Base-by-base conservation (phyloP, 352 stramenopile species). In the Albugo candida region DNA sequence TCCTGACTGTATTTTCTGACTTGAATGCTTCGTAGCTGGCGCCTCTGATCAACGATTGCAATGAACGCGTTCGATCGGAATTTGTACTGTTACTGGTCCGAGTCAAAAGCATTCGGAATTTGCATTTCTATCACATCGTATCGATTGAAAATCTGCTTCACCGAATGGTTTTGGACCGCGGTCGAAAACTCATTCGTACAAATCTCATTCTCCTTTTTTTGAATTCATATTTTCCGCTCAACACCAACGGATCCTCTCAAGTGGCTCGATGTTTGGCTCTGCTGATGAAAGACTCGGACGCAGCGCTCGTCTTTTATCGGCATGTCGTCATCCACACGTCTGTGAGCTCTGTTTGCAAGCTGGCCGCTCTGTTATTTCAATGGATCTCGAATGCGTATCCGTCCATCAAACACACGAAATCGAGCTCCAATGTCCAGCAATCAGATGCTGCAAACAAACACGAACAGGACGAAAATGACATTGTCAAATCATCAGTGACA, bases 121-220 rank as follows among this genome's bases (percentile, higher is more conserved):
- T 92, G 47, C 76, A 87, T 47, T 92, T 92, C 36, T 92, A 89
- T 61, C 74, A 92, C 18, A 65, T 92, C 19, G 79, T 87, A 20
- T 55, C 73, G 5, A 68, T 92, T 11, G 73, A 86, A 27, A 64
- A 86, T 39, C 58, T 87, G 17, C 63, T 92, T 21, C 64, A 67
- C 35, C 79, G 79, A 0, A 58, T 92, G 40, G 67, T 87, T 5
- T 55, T 81, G 43, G 79, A 92, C 39, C 65, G 60, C 4, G 65
- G 70, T 17, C 65, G 58, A 5, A 58, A 63, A 6, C 19, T 68
- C 20, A 70, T 83, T 13, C 62, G 71, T 41, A 87, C 87, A 36
- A 70, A 85, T 36, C 69, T 92, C 24, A 64, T 86, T 13, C 65
- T 79, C 3, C 60, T 92, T 13, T 92, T 92, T 35, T 51, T 86